Conservation (phyloP, 2,329 filamentous ascomycete genomes). For the Thelonectria blattea region DNA sequence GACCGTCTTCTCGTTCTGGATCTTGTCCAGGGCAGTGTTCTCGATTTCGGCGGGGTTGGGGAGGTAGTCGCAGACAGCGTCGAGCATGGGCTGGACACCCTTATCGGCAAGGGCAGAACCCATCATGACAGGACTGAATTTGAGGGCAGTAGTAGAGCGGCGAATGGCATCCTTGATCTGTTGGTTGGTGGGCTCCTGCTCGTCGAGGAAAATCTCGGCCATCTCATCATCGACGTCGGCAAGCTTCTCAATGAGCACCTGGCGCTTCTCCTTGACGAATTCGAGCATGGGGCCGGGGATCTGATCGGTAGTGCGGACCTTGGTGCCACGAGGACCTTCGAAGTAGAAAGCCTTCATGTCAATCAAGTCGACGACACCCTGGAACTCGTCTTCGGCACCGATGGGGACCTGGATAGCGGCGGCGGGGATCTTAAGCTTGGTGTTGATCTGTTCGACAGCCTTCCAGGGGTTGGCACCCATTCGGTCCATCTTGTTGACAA, state of each 20-base stretch:
- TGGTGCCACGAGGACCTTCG: slow-evolving; percentile 81
- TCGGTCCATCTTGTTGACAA: slow-evolving; percentile 99
- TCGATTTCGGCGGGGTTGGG: slow-evolving; percentile 89
- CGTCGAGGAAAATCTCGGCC: slow-evolving; percentile 91
- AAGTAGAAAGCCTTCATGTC: slow-evolving; percentile 94
- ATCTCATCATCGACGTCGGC: slow-evolving; percentile 99
- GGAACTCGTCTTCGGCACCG: slow-evolving; percentile 87
- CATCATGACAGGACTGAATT: slow-evolving; percentile 96
- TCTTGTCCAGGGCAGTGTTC: slow-evolving; percentile 87
- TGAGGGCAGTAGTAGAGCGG: slow-evolving; percentile 83
- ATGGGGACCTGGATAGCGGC: slow-evolving; percentile 96
- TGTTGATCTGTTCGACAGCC: slow-evolving; percentile 95
- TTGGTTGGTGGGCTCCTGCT: slow-evolving; percentile 75
- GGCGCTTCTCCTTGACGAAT: slow-evolving; percentile 82
- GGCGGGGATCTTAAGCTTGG: slow-evolving; percentile 90
- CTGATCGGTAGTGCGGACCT: slow-evolving; percentile 76
- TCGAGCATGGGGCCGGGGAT: slow-evolving; percentile 80
- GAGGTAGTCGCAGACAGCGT: slow-evolving; percentile 94
- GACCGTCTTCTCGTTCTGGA: slow-evolving; percentile 77
- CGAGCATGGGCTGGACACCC: slow-evolving; percentile 93
- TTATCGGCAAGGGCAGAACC: slow-evolving; percentile 95
- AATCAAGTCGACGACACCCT: slow-evolving; percentile 91
- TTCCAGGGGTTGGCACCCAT: slow-evolving; percentile 99
- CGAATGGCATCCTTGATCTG: slow-evolving; percentile 95
- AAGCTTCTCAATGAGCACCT: slow-evolving; percentile 88